These are phyloP conservation scores for Termitomyces eurrhizus DNA, from an alignment of 768 basidiomycete genomes.

Conservation along the genomic window DNA sequence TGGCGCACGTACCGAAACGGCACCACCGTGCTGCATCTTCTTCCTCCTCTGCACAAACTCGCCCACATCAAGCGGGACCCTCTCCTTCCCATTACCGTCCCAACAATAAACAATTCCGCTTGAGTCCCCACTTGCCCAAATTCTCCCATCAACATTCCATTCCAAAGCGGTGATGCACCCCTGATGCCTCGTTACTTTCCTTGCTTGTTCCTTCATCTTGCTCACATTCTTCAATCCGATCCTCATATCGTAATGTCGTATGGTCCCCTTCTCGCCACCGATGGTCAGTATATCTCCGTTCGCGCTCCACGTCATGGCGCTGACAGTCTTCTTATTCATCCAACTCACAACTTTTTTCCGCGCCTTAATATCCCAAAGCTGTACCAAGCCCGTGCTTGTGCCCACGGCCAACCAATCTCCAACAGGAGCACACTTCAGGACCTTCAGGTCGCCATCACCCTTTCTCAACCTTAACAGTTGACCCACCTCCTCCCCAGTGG, in stretches of 20 bases:
- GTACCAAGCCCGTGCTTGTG: conserved; percentile 58
- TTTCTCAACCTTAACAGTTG: conserved; percentile 50
- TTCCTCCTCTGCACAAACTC: conserved; percentile 53
- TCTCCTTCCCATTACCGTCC: conserved; percentile 46
- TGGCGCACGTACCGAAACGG: conserved; percentile 40
- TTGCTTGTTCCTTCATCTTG: conserved; percentile 58
- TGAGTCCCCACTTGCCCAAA: conserved; percentile 75
- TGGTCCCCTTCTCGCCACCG: conserved; percentile 64
- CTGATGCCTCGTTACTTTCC: conserved; percentile 65
- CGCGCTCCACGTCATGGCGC: conserved; percentile 63
- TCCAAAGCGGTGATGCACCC: conserved; percentile 58
- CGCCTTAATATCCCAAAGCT: conserved; percentile 67
- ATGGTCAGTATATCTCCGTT: conserved; percentile 57
- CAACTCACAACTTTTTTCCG: conserved; percentile 51
- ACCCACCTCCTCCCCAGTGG: conserved; percentile 36
- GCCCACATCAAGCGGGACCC: conserved; percentile 49
- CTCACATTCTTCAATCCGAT: conserved; percentile 16
- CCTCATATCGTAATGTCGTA: conserved; percentile 42
- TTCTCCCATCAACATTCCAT: conserved; percentile 64
- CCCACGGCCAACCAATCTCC: conserved; percentile 52
- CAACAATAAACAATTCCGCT: conserved; percentile 75
- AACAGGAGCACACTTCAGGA: conserved; percentile 24
- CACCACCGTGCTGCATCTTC: conserved; percentile 68
- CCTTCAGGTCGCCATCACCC: conserved; percentile 38
- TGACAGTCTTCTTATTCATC: conserved; percentile 49